Conservation (phyloP, 495 filamentous ascomycete genomes). For the Astrothelium subdiscretum region DNA sequence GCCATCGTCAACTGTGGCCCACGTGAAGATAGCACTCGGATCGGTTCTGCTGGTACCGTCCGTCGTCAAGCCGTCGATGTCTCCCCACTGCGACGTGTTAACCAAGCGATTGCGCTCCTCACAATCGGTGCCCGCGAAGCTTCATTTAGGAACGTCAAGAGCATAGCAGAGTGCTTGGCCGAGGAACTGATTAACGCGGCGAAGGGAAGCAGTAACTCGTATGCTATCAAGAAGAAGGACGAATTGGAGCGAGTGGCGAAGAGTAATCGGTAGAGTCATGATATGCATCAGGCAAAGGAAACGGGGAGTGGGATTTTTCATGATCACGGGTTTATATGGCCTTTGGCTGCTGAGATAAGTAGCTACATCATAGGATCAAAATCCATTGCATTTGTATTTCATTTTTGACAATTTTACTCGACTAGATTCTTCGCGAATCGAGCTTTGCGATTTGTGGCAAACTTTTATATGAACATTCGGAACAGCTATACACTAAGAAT, state of each 20-base stretch:
- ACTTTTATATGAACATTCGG: background rate
- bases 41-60: slow-evolving; percentile 97
- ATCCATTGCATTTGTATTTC: background rate
- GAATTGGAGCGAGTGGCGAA: slow-evolving; percentile 99
- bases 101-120: slow-evolving; percentile 96
- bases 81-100: slow-evolving; percentile 95
- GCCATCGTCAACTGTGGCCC: slow-evolving; percentile 99
- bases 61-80: slow-evolving; percentile 99
- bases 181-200: slow-evolving; percentile 99
- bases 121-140: slow-evolving; percentile 97
- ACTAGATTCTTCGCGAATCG: background rate
- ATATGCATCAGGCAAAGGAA: background rate
- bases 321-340: background rate
- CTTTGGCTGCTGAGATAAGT: background rate
- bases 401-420: background rate
- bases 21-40: slow-evolving; percentile 99
- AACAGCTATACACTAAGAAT: background rate
- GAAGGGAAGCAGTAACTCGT: slow-evolving; percentile 99
- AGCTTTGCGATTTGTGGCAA: background rate
- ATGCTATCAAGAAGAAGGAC: slow-evolving; percentile 99
- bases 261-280: slow-evolving; percentile 79
- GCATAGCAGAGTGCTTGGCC: slow-evolving; percentile 92
- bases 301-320: background rate
- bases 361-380: background rate
- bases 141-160: slow-evolving; percentile 98